Percentiles rank a stretch among this genome's conserved stretches.
Evolutionary conservation across 257 asterid genomes (phyloP).

Genomic region (Petrea volubilis): DNA sequence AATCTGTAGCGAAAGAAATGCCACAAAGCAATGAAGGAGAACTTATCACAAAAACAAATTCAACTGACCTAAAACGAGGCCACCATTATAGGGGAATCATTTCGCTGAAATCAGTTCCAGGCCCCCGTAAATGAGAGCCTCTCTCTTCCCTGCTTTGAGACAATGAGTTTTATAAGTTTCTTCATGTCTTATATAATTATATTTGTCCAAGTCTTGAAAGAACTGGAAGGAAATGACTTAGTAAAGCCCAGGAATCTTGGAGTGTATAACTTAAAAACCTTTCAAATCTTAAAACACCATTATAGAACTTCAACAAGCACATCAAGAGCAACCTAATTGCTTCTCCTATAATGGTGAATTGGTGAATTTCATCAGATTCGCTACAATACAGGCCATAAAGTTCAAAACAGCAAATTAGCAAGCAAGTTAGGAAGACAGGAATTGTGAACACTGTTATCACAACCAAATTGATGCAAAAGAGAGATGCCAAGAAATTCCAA

Average conservation of each 20-base stretch:
- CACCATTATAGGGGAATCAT: constrained; percentile 87
- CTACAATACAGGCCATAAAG: constrained; percentile 24
- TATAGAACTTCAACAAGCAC: constrained; percentile 39
- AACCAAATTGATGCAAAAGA: background rate
- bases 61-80: constrained; percentile 89
- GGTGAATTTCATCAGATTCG: constrained; percentile 26
- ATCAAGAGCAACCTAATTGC: constrained; percentile 37
- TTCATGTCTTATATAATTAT: constrained; percentile 48
- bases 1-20: constrained; percentile 61
- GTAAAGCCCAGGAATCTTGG: constrained; percentile 50
- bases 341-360: constrained; percentile 30
- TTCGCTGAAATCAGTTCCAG: constrained; percentile 92
- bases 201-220: constrained; percentile 56
- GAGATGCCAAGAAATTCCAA: background rate
- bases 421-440: constrained; percentile 2
- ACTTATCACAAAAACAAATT: constrained; percentile 58
- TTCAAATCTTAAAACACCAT: constrained; percentile 43
- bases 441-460: background rate
- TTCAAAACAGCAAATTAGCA: background rate
- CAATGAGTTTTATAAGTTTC: constrained; percentile 77
- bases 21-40: constrained; percentile 59
- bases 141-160: constrained; percentile 94
- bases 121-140: constrained; percentile 97
- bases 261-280: constrained; percentile 40
- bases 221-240: constrained; percentile 63